phyloP scores from a whole-genome alignment of 371 early-diverging fungal species.

The Batkoa obscura region DNA sequence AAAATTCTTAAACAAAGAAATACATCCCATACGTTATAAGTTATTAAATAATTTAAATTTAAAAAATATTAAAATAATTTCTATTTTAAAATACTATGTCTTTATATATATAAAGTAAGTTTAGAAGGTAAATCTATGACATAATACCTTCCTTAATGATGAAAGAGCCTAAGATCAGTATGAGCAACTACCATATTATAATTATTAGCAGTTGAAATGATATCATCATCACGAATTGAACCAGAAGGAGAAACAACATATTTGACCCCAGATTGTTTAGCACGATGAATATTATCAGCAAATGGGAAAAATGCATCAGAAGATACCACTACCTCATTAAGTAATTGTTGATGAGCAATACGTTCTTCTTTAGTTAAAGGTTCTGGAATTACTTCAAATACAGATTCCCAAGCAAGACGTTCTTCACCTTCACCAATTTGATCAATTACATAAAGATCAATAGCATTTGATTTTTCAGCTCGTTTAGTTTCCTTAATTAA shows the following conservation, averaged over 20 bases:
- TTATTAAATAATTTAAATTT: no score
- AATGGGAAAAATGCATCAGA: conserved; percentile 99
- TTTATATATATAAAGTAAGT: no score
- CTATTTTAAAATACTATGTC: no score
- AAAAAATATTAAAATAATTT: no score
- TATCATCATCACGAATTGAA: conserved; percentile 66
- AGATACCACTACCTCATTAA: conserved; percentile 58
- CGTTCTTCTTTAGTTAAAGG: conserved; percentile 64
- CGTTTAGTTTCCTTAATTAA: conserved; percentile 48
- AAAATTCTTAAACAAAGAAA: no score
- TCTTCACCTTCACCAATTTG: conserved; percentile 68
- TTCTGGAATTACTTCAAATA: conserved; percentile 58
- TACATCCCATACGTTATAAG: no score
- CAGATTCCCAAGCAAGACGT: conserved; percentile 55
- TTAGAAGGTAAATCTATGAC: no score
- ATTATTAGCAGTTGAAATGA: conserved; percentile 65
- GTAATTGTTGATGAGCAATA: conserved; percentile 44
- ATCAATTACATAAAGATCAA: conserved; percentile 78
- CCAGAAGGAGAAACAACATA: conserved; percentile 85
- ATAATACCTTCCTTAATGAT: conserved; percentile 38
- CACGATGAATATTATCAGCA: conserved; percentile 86
- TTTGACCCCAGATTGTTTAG: conserved; percentile 63
- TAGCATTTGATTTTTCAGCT: conserved; percentile 90
- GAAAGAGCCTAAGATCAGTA: conserved; percentile 81
- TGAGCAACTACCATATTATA: conserved; percentile 66